Evolutionary conservation across 2,329 filamentous ascomycete genomes (phyloP).

Genomic region (Pseudofabraea citricarpa): DNA sequence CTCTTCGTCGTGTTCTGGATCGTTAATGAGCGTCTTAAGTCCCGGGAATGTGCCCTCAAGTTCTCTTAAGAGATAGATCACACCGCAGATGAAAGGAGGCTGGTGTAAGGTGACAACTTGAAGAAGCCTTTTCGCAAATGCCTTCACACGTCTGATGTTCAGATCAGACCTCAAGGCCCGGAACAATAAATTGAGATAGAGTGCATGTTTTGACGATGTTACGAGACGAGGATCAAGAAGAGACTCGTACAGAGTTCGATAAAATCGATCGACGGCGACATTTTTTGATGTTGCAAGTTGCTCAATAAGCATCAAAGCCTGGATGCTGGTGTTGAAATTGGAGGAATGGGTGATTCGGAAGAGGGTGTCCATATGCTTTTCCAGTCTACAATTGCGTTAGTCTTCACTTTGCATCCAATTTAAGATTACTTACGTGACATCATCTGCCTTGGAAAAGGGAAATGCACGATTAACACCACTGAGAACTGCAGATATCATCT

Average conservation of each 20-base stretch:
- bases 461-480: slow-evolving; percentile 95
- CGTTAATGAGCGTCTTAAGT: slow-evolving; percentile 70
- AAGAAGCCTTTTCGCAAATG: slow-evolving; percentile 89
- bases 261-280: slow-evolving; percentile 83
- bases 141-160: slow-evolving; percentile 88
- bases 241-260: slow-evolving; percentile 92
- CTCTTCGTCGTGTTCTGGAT: slow-evolving; percentile 73
- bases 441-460: slow-evolving; percentile 81
- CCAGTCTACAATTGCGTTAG: slow-evolving; percentile 66
- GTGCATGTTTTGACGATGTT: slow-evolving; percentile 87
- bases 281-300: slow-evolving; percentile 81
- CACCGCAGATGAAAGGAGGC: slow-evolving; percentile 84
- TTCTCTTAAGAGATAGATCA: slow-evolving; percentile 85
- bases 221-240: slow-evolving; percentile 84
- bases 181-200: slow-evolving; percentile 91
- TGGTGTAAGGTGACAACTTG: slow-evolving; percentile 87
- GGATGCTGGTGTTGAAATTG: slow-evolving; percentile 98
- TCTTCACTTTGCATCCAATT: no score
- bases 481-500: slow-evolving; percentile 84
- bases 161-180: slow-evolving; percentile 83
- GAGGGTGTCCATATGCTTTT: slow-evolving; percentile 86
- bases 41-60: slow-evolving; percentile 75
- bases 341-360: slow-evolving; percentile 96
- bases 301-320: slow-evolving; percentile 91
- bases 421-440: slow-evolving; percentile 53